Percentiles rank a stretch among this genome's conserved stretches.
Evolutionary conservation across 371 early-diverging fungal genomes (phyloP).

Genomic region (Actinomortierella ambigua): DNA sequence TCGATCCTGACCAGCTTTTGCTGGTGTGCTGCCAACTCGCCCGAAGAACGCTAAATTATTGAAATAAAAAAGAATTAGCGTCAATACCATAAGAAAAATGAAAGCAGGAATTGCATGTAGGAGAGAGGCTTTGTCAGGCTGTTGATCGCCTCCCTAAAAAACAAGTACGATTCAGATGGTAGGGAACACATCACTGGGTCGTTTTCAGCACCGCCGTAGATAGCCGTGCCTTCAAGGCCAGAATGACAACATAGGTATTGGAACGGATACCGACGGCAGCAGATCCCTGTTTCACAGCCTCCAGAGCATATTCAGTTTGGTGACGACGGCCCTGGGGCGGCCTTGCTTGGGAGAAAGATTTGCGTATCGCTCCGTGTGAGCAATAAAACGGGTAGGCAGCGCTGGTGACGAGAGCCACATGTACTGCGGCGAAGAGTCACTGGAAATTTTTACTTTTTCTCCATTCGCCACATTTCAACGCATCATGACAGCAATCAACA

Average conservation of each 20-base stretch:
- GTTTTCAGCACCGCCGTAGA: not conserved
- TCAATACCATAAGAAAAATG: not conserved
- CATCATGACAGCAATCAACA: too few species aligned
- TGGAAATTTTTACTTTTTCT: too few species aligned
- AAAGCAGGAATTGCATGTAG: not conserved
- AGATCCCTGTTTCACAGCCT: slow-evolving; percentile 99
- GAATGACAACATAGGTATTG: slow-evolving; percentile 86
- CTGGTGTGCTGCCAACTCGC: slow-evolving; percentile 96
- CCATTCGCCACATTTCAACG: too few species aligned
- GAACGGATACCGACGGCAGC: slow-evolving; percentile 94
- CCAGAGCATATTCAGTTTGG: slow-evolving; percentile 98
- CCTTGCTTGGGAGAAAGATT: too few species aligned
- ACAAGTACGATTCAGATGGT: not conserved
- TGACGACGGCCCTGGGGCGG: slow-evolving; percentile 98
- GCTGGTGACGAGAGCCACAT: too few species aligned
- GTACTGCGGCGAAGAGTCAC: too few species aligned
- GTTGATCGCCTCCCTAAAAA: not conserved
- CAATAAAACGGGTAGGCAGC: too few species aligned
- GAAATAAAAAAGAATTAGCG: not conserved
- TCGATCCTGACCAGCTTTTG: slow-evolving; percentile 96
- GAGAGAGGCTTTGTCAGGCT: not conserved
- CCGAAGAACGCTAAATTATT: slow-evolving; percentile 82
- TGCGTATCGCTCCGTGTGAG: too few species aligned
- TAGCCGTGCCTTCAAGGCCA: slow-evolving; percentile 85
- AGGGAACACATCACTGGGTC: not conserved